phyloP scores from a whole-genome alignment of 352 stramenopile genomes.

The Globisporangium yorkense region DNA sequence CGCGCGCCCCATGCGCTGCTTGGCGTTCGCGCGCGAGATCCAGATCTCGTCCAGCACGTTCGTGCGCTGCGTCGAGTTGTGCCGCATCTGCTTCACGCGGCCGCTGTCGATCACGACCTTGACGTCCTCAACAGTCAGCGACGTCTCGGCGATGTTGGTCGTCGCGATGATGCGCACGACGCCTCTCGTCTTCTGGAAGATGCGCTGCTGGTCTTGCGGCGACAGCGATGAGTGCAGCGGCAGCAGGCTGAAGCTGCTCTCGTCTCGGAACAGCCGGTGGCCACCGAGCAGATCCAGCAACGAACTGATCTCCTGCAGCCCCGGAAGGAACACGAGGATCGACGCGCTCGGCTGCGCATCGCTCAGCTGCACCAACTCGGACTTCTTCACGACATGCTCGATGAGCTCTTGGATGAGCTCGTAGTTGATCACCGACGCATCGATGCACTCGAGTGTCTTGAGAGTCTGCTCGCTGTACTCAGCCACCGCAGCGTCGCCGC shows the following conservation, averaged over 20 bases:
- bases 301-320: slow-evolving; percentile 91
- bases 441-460: slow-evolving; percentile 74
- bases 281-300: slow-evolving; percentile 67
- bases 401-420: slow-evolving; percentile 89
- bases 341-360: slow-evolving; percentile 42
- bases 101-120: slow-evolving; percentile 95
- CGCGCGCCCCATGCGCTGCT: slow-evolving; percentile 86
- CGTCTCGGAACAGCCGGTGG: slow-evolving; percentile 43
- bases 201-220: slow-evolving; percentile 89
- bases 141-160: slow-evolving; percentile 98
- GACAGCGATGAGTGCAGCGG: slow-evolving; percentile 93
- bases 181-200: slow-evolving; percentile 77
- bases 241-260: slow-evolving; percentile 65
- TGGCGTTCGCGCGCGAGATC: slow-evolving; percentile 89
- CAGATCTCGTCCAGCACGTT: slow-evolving; percentile 89
- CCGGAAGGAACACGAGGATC: slow-evolving; percentile 95
- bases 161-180: slow-evolving; percentile 92
- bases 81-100: slow-evolving; percentile 89
- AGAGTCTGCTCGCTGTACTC: slow-evolving; percentile 87
- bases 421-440: slow-evolving; percentile 93
- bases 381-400: slow-evolving; percentile 68
- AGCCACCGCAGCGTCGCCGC: not conserved
- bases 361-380: slow-evolving; percentile 23
- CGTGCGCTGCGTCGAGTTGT: slow-evolving; percentile 76
- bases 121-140: slow-evolving; percentile 94